phyloP scores from a whole-genome alignment of 106 monocot species.

The Acorus calamus region DNA sequence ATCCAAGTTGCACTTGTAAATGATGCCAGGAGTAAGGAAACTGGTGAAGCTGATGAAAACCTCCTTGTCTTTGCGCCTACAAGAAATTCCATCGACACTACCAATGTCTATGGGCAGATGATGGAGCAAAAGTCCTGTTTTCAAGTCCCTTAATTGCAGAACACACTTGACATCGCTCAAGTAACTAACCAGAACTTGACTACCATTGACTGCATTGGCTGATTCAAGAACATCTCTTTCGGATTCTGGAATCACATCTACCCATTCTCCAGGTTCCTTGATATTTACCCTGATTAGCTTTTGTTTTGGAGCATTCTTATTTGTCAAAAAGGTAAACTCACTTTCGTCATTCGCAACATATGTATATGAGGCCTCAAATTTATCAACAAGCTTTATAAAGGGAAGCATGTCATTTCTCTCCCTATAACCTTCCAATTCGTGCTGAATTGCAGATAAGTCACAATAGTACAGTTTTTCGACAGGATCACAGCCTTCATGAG shows the following conservation, averaged over 20 bases:
- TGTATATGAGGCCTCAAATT: slow-evolving; percentile 65
- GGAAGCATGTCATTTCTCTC: slow-evolving; percentile 50
- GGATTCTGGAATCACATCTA: slow-evolving; percentile 50
- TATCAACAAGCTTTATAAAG: slow-evolving; percentile 79
- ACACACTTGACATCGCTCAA: slow-evolving; percentile 76
- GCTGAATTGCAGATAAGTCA: slow-evolving; percentile 46
- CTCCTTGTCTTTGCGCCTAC: slow-evolving; percentile 53
- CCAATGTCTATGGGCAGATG: slow-evolving; percentile 78
- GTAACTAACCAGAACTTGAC: slow-evolving; percentile 67
- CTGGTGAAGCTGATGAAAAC: slow-evolving; percentile 83
- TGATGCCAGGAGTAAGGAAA: slow-evolving; percentile 81
- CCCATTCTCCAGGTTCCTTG: slow-evolving; percentile 52
- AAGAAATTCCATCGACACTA: slow-evolving; percentile 50
- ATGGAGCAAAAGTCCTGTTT: slow-evolving; percentile 61
- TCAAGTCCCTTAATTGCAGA: slow-evolving; percentile 68
- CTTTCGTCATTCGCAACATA: slow-evolving; percentile 60
- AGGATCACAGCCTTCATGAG: slow-evolving; percentile 60
- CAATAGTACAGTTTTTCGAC: slow-evolving; percentile 88
- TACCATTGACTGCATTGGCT: slow-evolving; percentile 58
- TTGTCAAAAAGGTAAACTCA: slow-evolving; percentile 79
- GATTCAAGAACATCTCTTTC: slow-evolving; percentile 69
- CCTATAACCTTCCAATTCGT: slow-evolving; percentile 54
- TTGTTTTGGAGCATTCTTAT: slow-evolving; percentile 71
- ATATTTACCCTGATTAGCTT: slow-evolving; percentile 71
- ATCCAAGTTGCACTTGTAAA: slow-evolving; percentile 67